These are phyloP conservation scores for Dipteronia dyeriana DNA, from an alignment of 345 rosid species.

Conservation along the genomic window DNA sequence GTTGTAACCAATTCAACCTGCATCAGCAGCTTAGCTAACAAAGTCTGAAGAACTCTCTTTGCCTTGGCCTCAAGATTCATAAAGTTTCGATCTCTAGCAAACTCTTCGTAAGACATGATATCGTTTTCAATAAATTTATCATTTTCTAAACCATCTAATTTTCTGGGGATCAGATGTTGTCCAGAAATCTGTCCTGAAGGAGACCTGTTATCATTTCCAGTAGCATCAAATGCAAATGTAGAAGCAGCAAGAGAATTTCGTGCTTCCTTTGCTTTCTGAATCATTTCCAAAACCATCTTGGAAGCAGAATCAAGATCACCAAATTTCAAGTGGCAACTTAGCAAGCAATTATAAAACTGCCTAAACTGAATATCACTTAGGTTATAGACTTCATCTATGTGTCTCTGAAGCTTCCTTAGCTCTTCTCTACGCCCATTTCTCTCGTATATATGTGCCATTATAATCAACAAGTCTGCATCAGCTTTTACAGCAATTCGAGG, in stretches of 20 bases:
- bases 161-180: conserved; percentile 24
- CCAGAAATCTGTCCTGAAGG: conserved; percentile 27
- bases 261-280: conserved; percentile 75
- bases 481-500: conserved; percentile 64
- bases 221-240: conserved; percentile 29
- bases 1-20: conserved; percentile 68
- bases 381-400: conserved; percentile 73
- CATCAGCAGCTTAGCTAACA: conserved; percentile 55
- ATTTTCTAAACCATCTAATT: conserved; percentile 18
- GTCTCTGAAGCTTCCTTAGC: conserved; percentile 79
- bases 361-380: conserved; percentile 66
- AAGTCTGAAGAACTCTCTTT: conserved; percentile 47
- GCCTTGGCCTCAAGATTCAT: conserved; percentile 63
- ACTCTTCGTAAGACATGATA: conserved; percentile 54
- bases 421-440: conserved; percentile 89
- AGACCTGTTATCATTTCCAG: conserved; percentile 27
- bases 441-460: conserved; percentile 82
- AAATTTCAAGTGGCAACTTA: conserved; percentile 76
- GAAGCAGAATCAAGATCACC: conserved; percentile 86
- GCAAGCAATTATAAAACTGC: conserved; percentile 78
- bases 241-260: conserved; percentile 70
- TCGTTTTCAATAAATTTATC: conserved; percentile 14
- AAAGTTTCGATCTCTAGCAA: conserved; percentile 55
- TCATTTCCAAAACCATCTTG: conserved; percentile 87
- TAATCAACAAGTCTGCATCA: conserved; percentile 59